These are phyloP conservation scores for Jaltomata sinuosa DNA, from an alignment of 257 asterid species.

Conservation along the genomic window DNA sequence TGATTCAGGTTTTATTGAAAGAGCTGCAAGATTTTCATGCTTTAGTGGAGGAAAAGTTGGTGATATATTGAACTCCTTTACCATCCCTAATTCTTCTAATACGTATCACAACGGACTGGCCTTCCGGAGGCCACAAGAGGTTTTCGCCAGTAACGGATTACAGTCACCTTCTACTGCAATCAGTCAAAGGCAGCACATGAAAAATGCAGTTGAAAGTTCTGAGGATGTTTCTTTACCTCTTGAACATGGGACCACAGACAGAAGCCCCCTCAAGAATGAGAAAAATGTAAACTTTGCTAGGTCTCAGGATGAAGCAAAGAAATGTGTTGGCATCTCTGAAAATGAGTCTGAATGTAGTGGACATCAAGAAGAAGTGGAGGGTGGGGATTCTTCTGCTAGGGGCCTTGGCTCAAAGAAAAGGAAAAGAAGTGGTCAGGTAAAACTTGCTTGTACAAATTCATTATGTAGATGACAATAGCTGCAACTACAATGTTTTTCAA, in stretches of 20 bases:
- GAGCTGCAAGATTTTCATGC: conserved; percentile 86
- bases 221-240: conserved; percentile 23
- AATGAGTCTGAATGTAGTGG: conserved; percentile 63
- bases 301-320: conserved; percentile 27
- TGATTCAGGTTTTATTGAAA: conserved; percentile 67
- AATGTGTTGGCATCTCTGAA: conserved; percentile 28
- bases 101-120: conserved; percentile 28
- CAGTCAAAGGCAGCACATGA: conserved; percentile 6
- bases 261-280: conserved; percentile 38
- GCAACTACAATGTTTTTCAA: background rate
- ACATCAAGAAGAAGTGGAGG: conserved; percentile 43
- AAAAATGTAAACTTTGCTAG: conserved; percentile 15
- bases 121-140: conserved; percentile 32
- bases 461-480: background rate
- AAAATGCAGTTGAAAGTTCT: conserved; percentile 22
- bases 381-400: conserved; percentile 35
- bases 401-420: conserved; percentile 52
- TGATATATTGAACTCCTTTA: conserved; percentile 40
- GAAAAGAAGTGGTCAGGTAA: conserved; percentile 65
- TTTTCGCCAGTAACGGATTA: conserved; percentile 16
- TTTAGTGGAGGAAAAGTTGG: conserved; percentile 62
- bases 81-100: conserved; percentile 16
- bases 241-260: conserved; percentile 14
- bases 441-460: background rate
- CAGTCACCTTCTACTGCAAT: background rate